Base-by-base conservation (phyloP, 2,329 filamentous ascomycete species). In the Alternaria arborescens region DNA sequence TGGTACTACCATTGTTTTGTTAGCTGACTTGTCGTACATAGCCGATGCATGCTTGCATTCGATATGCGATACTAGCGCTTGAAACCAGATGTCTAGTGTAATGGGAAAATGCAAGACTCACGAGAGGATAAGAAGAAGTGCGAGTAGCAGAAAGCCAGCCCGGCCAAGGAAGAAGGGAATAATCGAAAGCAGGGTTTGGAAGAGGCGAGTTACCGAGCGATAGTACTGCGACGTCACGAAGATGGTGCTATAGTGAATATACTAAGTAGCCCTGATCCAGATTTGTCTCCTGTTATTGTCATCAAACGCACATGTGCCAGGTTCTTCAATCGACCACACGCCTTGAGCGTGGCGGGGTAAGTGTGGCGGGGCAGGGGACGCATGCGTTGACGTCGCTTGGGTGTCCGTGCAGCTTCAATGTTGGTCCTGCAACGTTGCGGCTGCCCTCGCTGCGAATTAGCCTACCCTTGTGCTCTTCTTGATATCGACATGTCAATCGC, bases 1-100 rank as follows among this genome's bases (percentile, higher is more conserved):
- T 60, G 48, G 71, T 66, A 65, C 70, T 78, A 73, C 55, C 50
- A 74, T 78, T 76, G 73, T 76, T 71, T 60, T 57, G 41, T 72
- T 57, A 72, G 67, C 58, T 50, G 32, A 22, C 18, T 18, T 22
- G 22, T 47, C 20, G 32, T 24, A 14, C 46, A 34, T 36, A 18
- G 30, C 20, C 30, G 34, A 38, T 18, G 32, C 46, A 38, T 34
- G 16, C n/a, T 36, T 24, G 26, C 14, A 28, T 40, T 36, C 20
- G 32, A 16, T 3, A 22, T n/a, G 22, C 16, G 8, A 38, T 36
- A n/a, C 30, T 36, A 38, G 30, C 20, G 32, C 22, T 26, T 50
- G 7, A 14, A 36, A 5, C 30, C 7, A 24, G 20, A 24, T 36
- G 11, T 38, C 5, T 11, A 38, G 5, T 14, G 8, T 34, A 14